These are phyloP conservation scores for Tricholoma terreum DNA, from an alignment of 768 basidiomycete species.

Conservation along the genomic window DNA sequence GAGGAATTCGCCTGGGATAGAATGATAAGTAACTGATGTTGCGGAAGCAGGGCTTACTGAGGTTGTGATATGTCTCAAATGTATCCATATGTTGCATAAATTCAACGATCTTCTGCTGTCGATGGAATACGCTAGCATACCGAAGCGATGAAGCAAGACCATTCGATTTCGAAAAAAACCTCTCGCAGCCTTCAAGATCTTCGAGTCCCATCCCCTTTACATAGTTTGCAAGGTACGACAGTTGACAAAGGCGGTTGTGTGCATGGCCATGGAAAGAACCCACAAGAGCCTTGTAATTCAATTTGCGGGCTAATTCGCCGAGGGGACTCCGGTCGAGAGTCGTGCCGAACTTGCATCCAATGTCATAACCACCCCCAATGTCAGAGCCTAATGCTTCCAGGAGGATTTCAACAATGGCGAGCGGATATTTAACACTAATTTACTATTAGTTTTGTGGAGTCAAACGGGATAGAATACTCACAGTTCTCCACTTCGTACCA, in stretches of 20 bases:
- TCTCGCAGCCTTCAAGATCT: conserved; percentile 19
- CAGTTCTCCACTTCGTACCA: conserved; percentile 23
- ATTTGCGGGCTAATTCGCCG: conserved; percentile 5
- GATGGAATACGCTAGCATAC: conserved; percentile 17
- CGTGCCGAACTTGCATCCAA: conserved; percentile 23
- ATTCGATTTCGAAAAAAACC: conserved; percentile 26
- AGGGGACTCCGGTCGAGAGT: conserved; percentile 19
- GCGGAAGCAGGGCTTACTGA: neutral
- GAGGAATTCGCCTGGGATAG: neutral
- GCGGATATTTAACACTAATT: conserved; percentile 25
- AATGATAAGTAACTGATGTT: neutral
- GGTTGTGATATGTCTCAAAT: conserved; percentile 5
- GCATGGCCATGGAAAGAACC: too few species aligned
- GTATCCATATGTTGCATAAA: neutral
- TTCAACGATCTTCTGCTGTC: conserved; percentile 21
- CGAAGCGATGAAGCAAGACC: conserved; percentile 18
- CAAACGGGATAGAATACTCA: conserved; percentile 5
- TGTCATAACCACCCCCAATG: conserved; percentile 23
- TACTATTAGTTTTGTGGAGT: neutral
- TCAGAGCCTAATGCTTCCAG: conserved; percentile 11
- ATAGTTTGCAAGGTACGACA: too few species aligned
- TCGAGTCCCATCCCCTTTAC: too few species aligned
- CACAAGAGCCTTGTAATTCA: conserved; percentile 6
- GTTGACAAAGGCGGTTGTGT: too few species aligned
- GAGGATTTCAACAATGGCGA: conserved; percentile 17